Conservation (phyloP, 805 yeast genomes). For the Spencermartinsiella europaea region DNA sequence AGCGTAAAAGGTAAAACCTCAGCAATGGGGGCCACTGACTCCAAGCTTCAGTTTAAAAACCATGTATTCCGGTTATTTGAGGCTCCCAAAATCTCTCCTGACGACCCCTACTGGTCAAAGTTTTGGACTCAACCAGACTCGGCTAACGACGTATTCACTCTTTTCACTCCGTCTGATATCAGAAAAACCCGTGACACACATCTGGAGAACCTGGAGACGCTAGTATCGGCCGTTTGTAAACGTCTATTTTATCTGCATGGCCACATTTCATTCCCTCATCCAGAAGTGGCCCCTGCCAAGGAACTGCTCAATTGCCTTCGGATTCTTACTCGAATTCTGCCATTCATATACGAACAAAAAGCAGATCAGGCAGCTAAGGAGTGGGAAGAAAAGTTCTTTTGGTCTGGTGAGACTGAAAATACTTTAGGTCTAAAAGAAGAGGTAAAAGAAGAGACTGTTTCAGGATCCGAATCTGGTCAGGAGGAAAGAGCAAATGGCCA, state of each 20-base stretch:
- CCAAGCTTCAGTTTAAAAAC: constrained; percentile 53
- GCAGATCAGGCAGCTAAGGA: constrained; percentile 19
- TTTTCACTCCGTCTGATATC: constrained; percentile 54
- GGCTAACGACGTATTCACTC: constrained; percentile 52
- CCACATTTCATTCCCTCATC: constrained; percentile 26
- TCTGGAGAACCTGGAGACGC: constrained; percentile 48
- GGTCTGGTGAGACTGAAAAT: constrained; percentile 30
- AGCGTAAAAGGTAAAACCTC: too few relatives aligned
- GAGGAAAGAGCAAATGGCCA: too few relatives aligned
- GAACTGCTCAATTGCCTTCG: constrained; percentile 58
- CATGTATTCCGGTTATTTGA: constrained; percentile 50
- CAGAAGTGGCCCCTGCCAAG: constrained; percentile 24
- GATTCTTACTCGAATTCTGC: constrained; percentile 58
- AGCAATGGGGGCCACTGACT: constrained; percentile 72
- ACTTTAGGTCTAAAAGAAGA: not conserved
- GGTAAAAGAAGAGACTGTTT: constrained; percentile 7
- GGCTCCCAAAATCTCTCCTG: constrained; percentile 29
- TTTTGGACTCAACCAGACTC: constrained; percentile 47
- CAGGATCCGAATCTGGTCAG: constrained; percentile 37
- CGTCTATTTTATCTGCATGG: constrained; percentile 29
- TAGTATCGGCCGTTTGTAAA: constrained; percentile 41
- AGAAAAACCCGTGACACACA: constrained; percentile 55
- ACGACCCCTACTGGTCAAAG: constrained; percentile 38
- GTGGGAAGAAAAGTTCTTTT: constrained; percentile 37
- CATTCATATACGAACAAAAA: constrained; percentile 57